Base-by-base conservation (phyloP, 495 filamentous ascomycete genomes). In the Talaromyces trachyspermus region DNA sequence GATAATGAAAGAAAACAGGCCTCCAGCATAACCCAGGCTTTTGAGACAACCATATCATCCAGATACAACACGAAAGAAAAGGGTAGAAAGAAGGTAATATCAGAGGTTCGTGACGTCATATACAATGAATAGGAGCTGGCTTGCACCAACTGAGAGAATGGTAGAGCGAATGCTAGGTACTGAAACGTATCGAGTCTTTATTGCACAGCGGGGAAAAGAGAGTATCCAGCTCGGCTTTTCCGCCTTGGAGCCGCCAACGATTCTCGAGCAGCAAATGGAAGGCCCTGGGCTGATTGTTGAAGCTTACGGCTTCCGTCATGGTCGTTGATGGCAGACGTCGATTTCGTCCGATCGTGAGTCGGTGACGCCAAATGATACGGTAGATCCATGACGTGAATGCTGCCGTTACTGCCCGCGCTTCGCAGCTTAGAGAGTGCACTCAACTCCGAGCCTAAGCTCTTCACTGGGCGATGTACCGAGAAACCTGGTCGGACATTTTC, bases 141-240 rank as follows among this genome's bases (percentile, higher is more conserved):
- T 42, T 14, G 14, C 15, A 23, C 39, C 39, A 26, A 42, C 18
- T 22, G 8, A 22, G 14, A n/a, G n/a, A n/a, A n/a, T n/a, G n/a
- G n/a, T n/a, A 32, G 29, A 32, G 29, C 29, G 29, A n/a, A 24
- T 43, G 11, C 7, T 14, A 26, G 26, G 27, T 17, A 36, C n/a
- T n/a, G n/a, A n/a, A n/a, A n/a, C n/a, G n/a, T n/a, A n/a, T n/a
- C n/a, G n/a, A n/a, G n/a, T n/a, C n/a, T 26, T 26, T 42, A 42
- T 26, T 24, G 39, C 19, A 54, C 49, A 15, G 65, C 52, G 6
- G 69, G 70, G 48, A 73, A 73, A 48, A 73, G 65, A 36, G 70
- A 73, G 52, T 73, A 73, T 15, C 68, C 71, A 14, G 65, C 53
- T 18, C 60, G 61, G 42, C 68, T 62, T 54, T 51, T 60, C 52